A percentile compares a stretch with the other conserved stretches of the same genome.
Evolutionary conservation across 768 basidiomycete genomes (phyloP).

Genomic region (Hebeloma cylindrosporum): DNA sequence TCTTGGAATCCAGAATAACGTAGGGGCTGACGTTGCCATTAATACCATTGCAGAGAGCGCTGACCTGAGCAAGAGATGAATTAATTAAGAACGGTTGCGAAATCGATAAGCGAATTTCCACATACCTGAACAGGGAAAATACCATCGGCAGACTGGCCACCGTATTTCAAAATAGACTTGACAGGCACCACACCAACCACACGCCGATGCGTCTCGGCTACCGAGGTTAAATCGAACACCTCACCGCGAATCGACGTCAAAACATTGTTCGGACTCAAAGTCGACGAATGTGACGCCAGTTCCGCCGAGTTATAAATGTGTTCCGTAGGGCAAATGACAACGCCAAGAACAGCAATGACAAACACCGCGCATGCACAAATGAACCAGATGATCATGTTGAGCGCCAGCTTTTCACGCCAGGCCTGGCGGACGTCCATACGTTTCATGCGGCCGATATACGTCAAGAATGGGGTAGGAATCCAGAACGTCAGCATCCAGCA

Average conservation of each 20-base stretch:
- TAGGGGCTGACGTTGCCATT: constrained; percentile 81
- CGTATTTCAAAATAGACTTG: constrained; percentile 81
- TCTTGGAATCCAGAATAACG: constrained; percentile 73
- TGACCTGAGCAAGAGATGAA: constrained; percentile 54
- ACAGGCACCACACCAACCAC: constrained; percentile 70
- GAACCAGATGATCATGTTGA: constrained; percentile 97
- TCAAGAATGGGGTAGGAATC: constrained; percentile 73
- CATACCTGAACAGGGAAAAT: constrained; percentile 98
- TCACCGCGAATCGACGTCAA: constrained; percentile 88
- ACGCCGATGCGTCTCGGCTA: constrained; percentile 66
- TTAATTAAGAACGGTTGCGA: not conserved
- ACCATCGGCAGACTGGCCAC: constrained; percentile 67
- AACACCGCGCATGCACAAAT: constrained; percentile 87
- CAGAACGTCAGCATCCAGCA: constrained; percentile 93
- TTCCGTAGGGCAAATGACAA: constrained; percentile 91
- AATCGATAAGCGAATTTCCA: constrained; percentile 20
- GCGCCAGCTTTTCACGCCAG: constrained; percentile 95
- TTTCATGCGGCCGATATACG: constrained; percentile 87
- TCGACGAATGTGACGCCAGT: constrained; percentile 66
- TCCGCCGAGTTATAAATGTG: constrained; percentile 85
- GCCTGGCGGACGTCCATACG: constrained; percentile 91
- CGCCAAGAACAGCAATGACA: constrained; percentile 85
- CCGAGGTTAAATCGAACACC: constrained; percentile 80
- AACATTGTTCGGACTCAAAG: constrained; percentile 68
- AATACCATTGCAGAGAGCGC: constrained; percentile 88